These are phyloP conservation scores for Cruciata laevipes DNA, from an alignment of 257 asterid genomes.

Conservation along the genomic window DNA sequence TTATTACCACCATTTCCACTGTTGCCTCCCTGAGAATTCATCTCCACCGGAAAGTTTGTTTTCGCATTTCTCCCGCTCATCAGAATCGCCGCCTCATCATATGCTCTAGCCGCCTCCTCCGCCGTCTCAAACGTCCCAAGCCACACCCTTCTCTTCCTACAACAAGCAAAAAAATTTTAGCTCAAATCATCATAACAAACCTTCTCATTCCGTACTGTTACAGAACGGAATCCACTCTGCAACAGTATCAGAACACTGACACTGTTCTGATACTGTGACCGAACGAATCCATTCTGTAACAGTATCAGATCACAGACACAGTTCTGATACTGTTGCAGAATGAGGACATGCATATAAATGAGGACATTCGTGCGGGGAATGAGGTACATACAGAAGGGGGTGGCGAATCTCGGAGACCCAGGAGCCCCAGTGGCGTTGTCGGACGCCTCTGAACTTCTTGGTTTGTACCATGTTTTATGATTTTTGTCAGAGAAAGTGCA, in stretches of 20 bases:
- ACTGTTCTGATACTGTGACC: too few species aligned
- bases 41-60: conserved; percentile 43
- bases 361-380: neutral
- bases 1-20: neutral
- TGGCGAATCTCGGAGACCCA: conserved; percentile 72
- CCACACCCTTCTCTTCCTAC: conserved; percentile 59
- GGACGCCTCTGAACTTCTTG: conserved; percentile 60
- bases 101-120: conserved; percentile 53
- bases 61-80: conserved; percentile 57
- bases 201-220: too few species aligned
- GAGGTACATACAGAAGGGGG: conserved; percentile 35
- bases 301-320: too few species aligned
- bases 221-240: too few species aligned
- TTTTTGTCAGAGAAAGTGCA: conserved; percentile 9
- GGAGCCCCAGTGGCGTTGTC: conserved; percentile 70
- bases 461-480: conserved; percentile 34
- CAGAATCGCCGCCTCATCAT: conserved; percentile 49
- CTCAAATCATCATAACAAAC: neutral
- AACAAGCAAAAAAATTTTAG: neutral
- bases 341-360: neutral
- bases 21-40: neutral
- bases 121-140: conserved; percentile 56
- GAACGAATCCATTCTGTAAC: too few species aligned
- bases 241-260: too few species aligned
- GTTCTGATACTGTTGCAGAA: too few species aligned